Evolutionary conservation across 352 stramenopile genomes (phyloP).

Genomic region (Pythium oligandrum): DNA sequence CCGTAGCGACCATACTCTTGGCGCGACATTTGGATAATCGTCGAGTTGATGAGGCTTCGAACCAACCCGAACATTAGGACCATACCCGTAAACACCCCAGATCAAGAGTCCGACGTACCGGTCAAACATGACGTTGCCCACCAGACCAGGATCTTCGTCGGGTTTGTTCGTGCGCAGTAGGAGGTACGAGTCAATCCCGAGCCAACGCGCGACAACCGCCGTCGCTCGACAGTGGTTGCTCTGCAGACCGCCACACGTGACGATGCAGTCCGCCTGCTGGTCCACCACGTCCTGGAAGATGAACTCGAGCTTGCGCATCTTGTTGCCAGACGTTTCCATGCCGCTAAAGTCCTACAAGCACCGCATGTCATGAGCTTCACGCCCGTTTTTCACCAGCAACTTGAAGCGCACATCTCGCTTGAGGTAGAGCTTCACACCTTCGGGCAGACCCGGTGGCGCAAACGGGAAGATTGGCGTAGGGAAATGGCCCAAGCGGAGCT

Average conservation of each 20-base stretch:
- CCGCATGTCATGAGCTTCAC: background rate
- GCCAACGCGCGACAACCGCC: conserved; percentile 79
- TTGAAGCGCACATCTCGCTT: conserved; percentile 58
- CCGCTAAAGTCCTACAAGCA: conserved; percentile 72
- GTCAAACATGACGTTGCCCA: conserved; percentile 79
- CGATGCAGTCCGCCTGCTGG: conserved; percentile 80
- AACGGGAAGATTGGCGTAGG: conserved; percentile 79
- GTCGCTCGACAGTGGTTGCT: conserved; percentile 93
- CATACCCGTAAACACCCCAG: too few species aligned
- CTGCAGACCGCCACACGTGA: conserved; percentile 92
- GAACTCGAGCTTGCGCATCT: conserved; percentile 95
- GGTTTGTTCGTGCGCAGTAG: conserved; percentile 84
- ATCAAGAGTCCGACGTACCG: conserved; percentile 18
- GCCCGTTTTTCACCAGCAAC: background rate
- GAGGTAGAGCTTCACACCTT: conserved; percentile 74
- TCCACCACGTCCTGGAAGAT: conserved; percentile 87
- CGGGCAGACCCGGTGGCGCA: conserved; percentile 53
- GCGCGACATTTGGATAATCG: conserved; percentile 75
- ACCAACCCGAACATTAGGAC: too few species aligned
- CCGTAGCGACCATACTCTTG: conserved; percentile 78
- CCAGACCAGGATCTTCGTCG: conserved; percentile 56
- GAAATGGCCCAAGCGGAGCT: conserved; percentile 69
- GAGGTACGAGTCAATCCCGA: conserved; percentile 90
- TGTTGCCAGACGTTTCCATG: conserved; percentile 92
- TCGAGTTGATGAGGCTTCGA: conserved; percentile 59